These are phyloP conservation scores for Apiospora koreana DNA, from an alignment of 2,329 filamentous ascomycete species.

Conservation along the genomic window DNA sequence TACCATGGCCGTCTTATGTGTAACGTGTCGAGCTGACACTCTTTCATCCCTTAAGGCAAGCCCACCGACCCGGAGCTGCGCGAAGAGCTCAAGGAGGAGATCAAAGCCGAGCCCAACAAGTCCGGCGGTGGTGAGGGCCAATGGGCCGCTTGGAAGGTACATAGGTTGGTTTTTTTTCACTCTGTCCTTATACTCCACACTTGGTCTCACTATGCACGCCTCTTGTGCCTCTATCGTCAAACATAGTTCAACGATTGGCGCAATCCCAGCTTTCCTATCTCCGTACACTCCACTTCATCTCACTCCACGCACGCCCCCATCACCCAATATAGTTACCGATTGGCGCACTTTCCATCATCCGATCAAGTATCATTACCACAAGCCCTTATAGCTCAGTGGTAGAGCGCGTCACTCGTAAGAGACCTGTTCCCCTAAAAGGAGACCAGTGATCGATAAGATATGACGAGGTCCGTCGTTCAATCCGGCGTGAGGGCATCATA, in stretches of 20 bases:
- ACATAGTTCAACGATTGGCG: no score
- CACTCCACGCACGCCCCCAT: not conserved
- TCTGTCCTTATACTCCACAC: no score
- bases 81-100: conserved; percentile 24
- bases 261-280: no score
- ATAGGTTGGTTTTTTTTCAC: conserved; percentile 13
- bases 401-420: conserved; percentile 6
- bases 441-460: not conserved
- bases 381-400: conserved; percentile 9
- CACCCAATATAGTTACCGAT: not conserved
- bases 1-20: no score
- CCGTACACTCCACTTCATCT: not conserved
- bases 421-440: not conserved
- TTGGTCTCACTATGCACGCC: no score
- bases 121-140: conserved; percentile 41
- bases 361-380: not conserved
- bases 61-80: conserved; percentile 7
- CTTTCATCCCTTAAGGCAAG: not conserved
- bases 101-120: conserved; percentile 43
- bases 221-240: no score
- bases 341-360: not conserved
- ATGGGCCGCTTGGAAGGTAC: conserved; percentile 40
- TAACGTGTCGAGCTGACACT: no score
- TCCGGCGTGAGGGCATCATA: conserved; percentile 20
- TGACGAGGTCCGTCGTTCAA: conserved; percentile 23